A percentile compares a stretch with the other conserved stretches of the same genome.
These are phyloP conservation scores for Thielaviopsis musarum DNA, from an alignment of 2,329 filamentous ascomycete genomes.

Conservation along the genomic window DNA sequence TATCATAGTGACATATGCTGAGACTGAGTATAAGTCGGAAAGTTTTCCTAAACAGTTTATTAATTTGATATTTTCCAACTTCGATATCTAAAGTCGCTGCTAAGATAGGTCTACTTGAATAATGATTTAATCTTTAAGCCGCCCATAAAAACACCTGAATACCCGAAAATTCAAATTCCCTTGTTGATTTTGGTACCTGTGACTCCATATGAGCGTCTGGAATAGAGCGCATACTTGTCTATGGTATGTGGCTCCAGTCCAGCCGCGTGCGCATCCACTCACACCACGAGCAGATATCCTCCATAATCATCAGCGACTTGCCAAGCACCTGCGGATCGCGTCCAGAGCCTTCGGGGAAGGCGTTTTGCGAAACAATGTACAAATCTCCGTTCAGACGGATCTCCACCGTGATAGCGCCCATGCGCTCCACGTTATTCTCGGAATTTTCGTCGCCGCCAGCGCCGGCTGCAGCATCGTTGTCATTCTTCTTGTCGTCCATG, in stretches of 20 bases:
- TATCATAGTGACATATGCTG: no score
- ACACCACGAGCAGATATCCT: constrained; percentile 36
- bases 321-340: constrained; percentile 23
- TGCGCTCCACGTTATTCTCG: background rate
- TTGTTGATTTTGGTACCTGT: no score
- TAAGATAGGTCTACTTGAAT: no score
- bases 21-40: no score
- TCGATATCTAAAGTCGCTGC: no score
- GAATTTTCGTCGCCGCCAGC: background rate
- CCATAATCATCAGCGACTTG: constrained; percentile 29
- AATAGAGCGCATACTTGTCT: background rate
- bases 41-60: no score
- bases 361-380: constrained; percentile 40
- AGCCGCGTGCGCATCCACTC: constrained; percentile 32
- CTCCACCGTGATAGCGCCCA: constrained; percentile 34
- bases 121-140: no score
- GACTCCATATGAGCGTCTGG: no score
- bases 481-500: background rate
- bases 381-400: constrained; percentile 43
- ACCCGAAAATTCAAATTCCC: no score
- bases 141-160: no score
- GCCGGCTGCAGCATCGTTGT: no score
- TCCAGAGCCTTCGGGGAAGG: constrained; percentile 19
- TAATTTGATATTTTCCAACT: no score
- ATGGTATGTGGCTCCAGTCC: constrained; percentile 6